Percentiles rank a stretch among this genome's conserved stretches.
Conservation (phyloP, 371 early-diverging fungal species). For the Mortierella sp. region DNA sequence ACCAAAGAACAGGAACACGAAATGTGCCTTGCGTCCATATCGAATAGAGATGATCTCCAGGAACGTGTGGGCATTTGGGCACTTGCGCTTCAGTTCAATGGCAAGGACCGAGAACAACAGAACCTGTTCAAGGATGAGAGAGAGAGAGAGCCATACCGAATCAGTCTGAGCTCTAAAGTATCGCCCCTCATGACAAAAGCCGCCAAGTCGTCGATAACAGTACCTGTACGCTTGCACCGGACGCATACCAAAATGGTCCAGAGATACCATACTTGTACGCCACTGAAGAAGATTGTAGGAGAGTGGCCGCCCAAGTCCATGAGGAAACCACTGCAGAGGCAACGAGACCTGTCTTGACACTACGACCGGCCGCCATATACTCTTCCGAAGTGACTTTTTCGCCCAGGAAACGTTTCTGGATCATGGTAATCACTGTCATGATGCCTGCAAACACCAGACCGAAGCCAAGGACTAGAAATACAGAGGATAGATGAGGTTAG, state of each 20-base stretch:
- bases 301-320: constrained; percentile 79
- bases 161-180: neutral
- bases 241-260: constrained; percentile 76
- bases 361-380: constrained; percentile 74
- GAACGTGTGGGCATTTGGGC: constrained; percentile 77
- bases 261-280: constrained; percentile 75
- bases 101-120: constrained; percentile 76
- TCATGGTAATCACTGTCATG: constrained; percentile 71
- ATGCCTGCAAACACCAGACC: constrained; percentile 67
- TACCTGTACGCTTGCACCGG: constrained; percentile 74
- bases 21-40: constrained; percentile 69
- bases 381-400: constrained; percentile 74
- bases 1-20: constrained; percentile 68
- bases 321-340: constrained; percentile 75
- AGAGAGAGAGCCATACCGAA: neutral
- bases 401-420: constrained; percentile 66
- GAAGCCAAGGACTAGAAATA: constrained; percentile 56
- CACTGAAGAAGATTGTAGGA: constrained; percentile 72
- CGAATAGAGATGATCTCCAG: constrained; percentile 73
- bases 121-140: constrained; percentile 39
- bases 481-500: neutral
- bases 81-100: constrained; percentile 74
- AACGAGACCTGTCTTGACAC: constrained; percentile 73
- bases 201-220: neutral
- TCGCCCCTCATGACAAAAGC: neutral